A percentile compares a stretch with the other conserved stretches of the same genome.
These are phyloP conservation scores for Nemania sp. DNA, from an alignment of 2,329 filamentous ascomycete species.

Conservation along the genomic window DNA sequence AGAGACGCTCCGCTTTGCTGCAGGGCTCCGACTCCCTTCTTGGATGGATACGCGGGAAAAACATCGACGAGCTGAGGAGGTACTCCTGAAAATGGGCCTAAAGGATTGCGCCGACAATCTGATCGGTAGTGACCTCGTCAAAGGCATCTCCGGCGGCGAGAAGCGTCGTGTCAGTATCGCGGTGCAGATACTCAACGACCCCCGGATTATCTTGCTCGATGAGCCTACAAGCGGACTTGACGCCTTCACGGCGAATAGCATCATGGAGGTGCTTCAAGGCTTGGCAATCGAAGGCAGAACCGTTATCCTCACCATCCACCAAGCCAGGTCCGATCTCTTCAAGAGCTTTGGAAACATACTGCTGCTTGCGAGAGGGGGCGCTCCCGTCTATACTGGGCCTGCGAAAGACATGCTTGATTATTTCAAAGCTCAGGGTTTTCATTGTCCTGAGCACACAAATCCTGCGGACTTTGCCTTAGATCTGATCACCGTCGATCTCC, in stretches of 20 bases:
- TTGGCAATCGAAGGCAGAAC: slow-evolving; percentile 75
- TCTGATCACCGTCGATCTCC: slow-evolving; percentile 74
- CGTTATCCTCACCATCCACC: slow-evolving; percentile 53
- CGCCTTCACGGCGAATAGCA: slow-evolving; percentile 76
- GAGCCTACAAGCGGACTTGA: slow-evolving; percentile 78
- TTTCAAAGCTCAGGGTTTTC: slow-evolving; percentile 61
- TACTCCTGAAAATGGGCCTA: slow-evolving; percentile 73
- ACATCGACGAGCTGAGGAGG: slow-evolving; percentile 67
- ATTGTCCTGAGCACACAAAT: slow-evolving; percentile 71
- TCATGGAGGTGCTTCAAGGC: slow-evolving; percentile 72
- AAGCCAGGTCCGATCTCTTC: slow-evolving; percentile 74
- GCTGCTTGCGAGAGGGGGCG: slow-evolving; percentile 70
- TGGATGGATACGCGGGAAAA: slow-evolving; percentile 74
- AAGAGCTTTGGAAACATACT: slow-evolving; percentile 71
- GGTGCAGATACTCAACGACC: slow-evolving; percentile 76
- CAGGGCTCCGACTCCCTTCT: slow-evolving; percentile 68
- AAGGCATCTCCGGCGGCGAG: slow-evolving; percentile 79
- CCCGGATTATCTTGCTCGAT: slow-evolving; percentile 71
- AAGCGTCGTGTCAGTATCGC: slow-evolving; percentile 78
- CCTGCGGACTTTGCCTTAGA: slow-evolving; percentile 79
- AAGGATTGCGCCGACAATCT: slow-evolving; percentile 79
- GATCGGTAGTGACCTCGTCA: slow-evolving; percentile 71
- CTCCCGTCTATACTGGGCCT: slow-evolving; percentile 67
- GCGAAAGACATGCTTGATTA: slow-evolving; percentile 67
- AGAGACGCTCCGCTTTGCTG: slow-evolving; percentile 72